Conservation (phyloP, 1,284 basidiomycete genomes). For the Pascua guehoae region DNA sequence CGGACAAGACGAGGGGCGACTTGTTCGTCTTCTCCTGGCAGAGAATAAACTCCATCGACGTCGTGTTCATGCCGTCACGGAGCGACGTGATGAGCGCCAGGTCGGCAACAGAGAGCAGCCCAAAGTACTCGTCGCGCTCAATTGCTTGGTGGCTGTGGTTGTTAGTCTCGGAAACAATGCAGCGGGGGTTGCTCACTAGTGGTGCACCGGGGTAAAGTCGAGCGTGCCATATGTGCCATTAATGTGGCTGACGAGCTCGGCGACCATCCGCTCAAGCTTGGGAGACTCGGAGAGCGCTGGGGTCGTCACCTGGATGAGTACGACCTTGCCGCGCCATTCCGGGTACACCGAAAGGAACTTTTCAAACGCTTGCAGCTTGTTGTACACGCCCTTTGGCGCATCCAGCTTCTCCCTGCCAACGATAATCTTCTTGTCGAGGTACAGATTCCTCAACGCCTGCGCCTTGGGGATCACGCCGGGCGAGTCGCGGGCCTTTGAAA, state of each 20-base stretch:
- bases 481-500: slow-evolving; percentile 71
- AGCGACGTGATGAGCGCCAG: slow-evolving; percentile 93
- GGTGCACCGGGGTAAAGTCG: slow-evolving; percentile 98
- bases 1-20: slow-evolving; percentile 85
- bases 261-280: slow-evolving; percentile 88
- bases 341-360: slow-evolving; percentile 91
- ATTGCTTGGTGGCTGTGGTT: slow-evolving; percentile 81
- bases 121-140: slow-evolving; percentile 97
- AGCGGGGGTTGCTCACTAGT: slow-evolving; percentile 64
- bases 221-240: slow-evolving; percentile 94
- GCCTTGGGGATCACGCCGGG: slow-evolving; percentile 86
- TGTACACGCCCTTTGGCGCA: slow-evolving; percentile 93
- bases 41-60: slow-evolving; percentile 95
- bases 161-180: background rate
- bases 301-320: slow-evolving; percentile 77
- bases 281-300: slow-evolving; percentile 92
- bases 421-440: slow-evolving; percentile 97
- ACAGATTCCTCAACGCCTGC: slow-evolving; percentile 75
- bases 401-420: slow-evolving; percentile 99
- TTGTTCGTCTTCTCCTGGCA: slow-evolving; percentile 76
- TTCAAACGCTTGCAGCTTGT: slow-evolving; percentile 96
- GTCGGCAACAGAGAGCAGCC: slow-evolving; percentile 89
- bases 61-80: slow-evolving; percentile 98
- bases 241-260: slow-evolving; percentile 92
- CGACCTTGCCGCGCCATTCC: slow-evolving; percentile 85